phyloP scores from a whole-genome alignment of 768 basidiomycete genomes.

The Suillus weaverae region DNA sequence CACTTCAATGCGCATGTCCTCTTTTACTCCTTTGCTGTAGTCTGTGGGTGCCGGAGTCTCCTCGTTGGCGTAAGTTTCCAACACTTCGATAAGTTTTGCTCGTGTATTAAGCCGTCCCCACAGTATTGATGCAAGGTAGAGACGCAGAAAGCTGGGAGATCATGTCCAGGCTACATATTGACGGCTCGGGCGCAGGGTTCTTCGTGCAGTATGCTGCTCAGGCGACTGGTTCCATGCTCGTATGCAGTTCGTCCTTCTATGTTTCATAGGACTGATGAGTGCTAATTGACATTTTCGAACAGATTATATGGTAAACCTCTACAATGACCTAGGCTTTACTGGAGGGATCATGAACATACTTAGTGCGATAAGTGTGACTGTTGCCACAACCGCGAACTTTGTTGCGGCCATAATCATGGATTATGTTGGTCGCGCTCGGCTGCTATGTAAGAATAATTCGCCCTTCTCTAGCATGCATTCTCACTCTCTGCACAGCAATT shows the following conservation, averaged over 20 bases:
- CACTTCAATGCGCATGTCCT: background rate
- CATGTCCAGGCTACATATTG: background rate
- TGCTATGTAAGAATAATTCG: background rate
- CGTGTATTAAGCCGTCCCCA: background rate
- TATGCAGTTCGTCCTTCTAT: background rate
- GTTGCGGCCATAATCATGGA: background rate
- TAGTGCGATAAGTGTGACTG: background rate
- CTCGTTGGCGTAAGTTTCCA: background rate
- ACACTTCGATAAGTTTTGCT: background rate
- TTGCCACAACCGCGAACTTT: background rate
- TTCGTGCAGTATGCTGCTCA: background rate
- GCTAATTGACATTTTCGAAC: background rate
- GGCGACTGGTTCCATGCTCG: background rate
- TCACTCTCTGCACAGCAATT: background rate
- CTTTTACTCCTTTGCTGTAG: background rate
- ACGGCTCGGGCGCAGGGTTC: background rate
- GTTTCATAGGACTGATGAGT: background rate
- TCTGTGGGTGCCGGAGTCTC: background rate
- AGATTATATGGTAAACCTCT: background rate
- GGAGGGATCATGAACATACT: background rate
- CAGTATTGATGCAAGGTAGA: background rate
- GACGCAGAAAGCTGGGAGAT: background rate
- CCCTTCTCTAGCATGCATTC: background rate
- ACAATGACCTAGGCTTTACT: background rate
- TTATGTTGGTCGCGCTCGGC: background rate